Evolutionary conservation across 768 basidiomycete species (phyloP), one percentile per base, ranked within the genome.

Genomic region (Podaxis pistillaris): DNA sequence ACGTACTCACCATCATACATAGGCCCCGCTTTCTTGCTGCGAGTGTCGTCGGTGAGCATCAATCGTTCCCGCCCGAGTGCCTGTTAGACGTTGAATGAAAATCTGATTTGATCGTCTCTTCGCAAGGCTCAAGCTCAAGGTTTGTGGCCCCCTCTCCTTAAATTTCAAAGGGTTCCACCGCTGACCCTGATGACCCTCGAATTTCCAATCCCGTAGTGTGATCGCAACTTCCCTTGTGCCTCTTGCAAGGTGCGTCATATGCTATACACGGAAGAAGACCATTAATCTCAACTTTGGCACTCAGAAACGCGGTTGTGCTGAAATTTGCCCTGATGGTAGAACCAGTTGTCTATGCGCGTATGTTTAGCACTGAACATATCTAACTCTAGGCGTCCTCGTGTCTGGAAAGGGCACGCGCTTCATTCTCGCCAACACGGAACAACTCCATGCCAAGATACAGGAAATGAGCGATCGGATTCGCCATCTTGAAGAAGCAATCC

Each of bases 391-490:
- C 64, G 85, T 86, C 47, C 79, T 87, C 60, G 86, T 86, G 1
- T 87, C 86, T 44, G 86, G 86, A 37, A 86, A 86, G 70, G 86
- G 86, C 57, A 86, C 85, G 58, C 83, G 86, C 70, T 87, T 87
- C 64, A 85, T 87, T 67, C 81, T 88, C 55, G 86, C 86, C 55
- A 86, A 86, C 68, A 86, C 86, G 11, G 86, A 87, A 67, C 85
- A 86, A 66, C 76, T 87, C 12, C 87, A 88, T 65, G 70, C 76
- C 22, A 88, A 86, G 72, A 88, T 88, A 7, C 82, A 84, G 47
- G 82, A 85, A 64, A 87, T 88, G 85, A 86, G 85, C 69, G 82
- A 84, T 63, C 82, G 86, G 47, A 87, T 88, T 67, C 82, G 85
- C 63, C 74, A 79, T 58, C 80, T 88, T 49, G 86, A 88, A 68